A percentile compares a stretch with the other conserved stretches of the same genome.
These are phyloP conservation scores for Leccinum broughii DNA, from an alignment of 768 basidiomycete genomes.

Conservation along the genomic window DNA sequence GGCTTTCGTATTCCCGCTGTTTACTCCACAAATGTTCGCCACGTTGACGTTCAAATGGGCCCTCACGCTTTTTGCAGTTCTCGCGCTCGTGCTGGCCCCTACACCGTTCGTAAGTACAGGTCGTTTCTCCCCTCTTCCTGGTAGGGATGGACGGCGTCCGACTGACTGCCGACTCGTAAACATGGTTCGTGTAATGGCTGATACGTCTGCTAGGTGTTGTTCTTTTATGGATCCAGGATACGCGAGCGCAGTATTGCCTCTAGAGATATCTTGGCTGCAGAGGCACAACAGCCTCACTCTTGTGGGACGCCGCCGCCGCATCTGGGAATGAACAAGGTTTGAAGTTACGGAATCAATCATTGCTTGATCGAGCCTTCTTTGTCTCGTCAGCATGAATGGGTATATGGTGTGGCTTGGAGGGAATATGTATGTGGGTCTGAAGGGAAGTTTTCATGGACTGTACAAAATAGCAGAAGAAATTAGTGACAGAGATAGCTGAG, in stretches of 20 bases:
- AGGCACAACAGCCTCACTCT: constrained; percentile 2
- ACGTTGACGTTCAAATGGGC: constrained; percentile 41
- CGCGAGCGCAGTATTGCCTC: constrained; percentile 30
- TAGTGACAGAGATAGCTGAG: too few relatives aligned
- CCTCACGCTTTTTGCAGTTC: constrained; percentile 27
- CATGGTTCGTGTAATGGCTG: neutral
- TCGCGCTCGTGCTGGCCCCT: constrained; percentile 44
- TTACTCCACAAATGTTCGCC: constrained; percentile 47
- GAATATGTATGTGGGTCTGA: too few relatives aligned
- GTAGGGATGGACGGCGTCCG: neutral
- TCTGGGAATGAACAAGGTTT: constrained; percentile 7
- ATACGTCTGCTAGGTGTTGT: constrained; percentile 20
- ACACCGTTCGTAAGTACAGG: constrained; percentile 41
- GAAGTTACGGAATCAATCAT: neutral
- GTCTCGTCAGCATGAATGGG: neutral
- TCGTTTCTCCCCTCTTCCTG: neutral
- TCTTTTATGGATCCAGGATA: constrained; percentile 34
- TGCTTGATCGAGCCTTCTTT: neutral
- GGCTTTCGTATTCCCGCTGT: constrained; percentile 49
- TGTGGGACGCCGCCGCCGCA: neutral
- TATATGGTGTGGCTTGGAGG: too few relatives aligned
- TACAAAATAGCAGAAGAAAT: too few relatives aligned
- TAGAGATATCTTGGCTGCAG: constrained; percentile 19
- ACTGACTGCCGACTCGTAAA: neutral
- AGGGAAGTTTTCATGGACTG: too few relatives aligned